Conservation (phyloP, 2,329 filamentous ascomycete genomes). For the Thielaviopsis populi region DNA sequence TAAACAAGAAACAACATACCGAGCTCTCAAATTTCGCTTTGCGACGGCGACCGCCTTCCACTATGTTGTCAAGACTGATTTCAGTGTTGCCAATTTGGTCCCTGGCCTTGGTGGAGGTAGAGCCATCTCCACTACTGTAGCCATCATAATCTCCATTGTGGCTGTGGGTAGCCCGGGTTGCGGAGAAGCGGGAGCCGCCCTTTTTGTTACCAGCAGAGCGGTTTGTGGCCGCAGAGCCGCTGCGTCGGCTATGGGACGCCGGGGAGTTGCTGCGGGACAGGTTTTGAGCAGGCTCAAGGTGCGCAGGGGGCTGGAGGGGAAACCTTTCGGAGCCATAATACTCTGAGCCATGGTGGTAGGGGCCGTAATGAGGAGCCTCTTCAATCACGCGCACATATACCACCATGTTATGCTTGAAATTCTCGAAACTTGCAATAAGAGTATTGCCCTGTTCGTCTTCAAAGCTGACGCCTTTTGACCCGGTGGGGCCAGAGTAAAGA, state of each 20-base stretch:
- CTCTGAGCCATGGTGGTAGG: constrained; percentile 11
- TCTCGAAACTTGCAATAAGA: constrained; percentile 90
- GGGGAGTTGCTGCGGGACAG: constrained; percentile 60
- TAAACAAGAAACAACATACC: constrained; percentile 43
- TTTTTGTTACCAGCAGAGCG: constrained; percentile 39
- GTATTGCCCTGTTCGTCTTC: constrained; percentile 81
- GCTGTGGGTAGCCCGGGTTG: constrained; percentile 31
- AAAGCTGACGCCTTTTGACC: constrained; percentile 77
- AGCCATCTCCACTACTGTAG: constrained; percentile 80
- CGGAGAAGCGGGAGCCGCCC: constrained; percentile 39
- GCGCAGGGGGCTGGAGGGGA: constrained; percentile 31
- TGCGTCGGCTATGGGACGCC: constrained; percentile 51
- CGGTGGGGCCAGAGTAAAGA: constrained; percentile 59
- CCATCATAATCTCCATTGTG: constrained; percentile 53
- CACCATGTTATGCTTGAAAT: constrained; percentile 81
- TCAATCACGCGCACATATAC: constrained; percentile 82
- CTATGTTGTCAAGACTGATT: constrained; percentile 95
- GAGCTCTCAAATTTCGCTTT: constrained; percentile 92
- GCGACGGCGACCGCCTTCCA: constrained; percentile 90
- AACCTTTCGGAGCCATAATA: constrained; percentile 41
- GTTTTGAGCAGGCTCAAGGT: constrained; percentile 38
- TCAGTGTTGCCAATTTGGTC: constrained; percentile 88
- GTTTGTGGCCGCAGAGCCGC: constrained; percentile 51
- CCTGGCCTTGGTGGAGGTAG: constrained; percentile 59
- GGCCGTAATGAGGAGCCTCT: constrained; percentile 24